phyloP scores from a whole-genome alignment of 495 filamentous ascomycete genomes.

The Oleoguttula mirabilis region DNA sequence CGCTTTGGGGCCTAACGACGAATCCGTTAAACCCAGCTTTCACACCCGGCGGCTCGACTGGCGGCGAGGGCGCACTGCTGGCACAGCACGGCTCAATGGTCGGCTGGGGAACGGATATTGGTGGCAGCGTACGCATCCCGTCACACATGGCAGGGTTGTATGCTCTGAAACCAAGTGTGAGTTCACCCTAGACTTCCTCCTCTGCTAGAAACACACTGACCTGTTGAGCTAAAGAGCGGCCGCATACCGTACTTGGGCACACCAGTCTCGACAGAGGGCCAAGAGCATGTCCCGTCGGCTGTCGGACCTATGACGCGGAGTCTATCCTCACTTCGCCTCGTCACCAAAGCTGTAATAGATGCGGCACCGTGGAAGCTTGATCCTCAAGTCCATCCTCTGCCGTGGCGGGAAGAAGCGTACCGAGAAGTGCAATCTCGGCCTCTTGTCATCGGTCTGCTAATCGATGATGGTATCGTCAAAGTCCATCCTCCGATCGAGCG shows the following conservation, averaged over 20 bases:
- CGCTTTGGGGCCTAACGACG: conserved; percentile 50
- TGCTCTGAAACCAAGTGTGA: conserved; percentile 23
- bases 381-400: too few relatives aligned
- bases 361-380: too few relatives aligned
- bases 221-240: conserved; percentile 1
- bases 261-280: conserved; percentile 4
- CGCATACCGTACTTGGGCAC: conserved; percentile 18
- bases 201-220: too few relatives aligned
- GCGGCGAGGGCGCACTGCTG: conserved; percentile 44
- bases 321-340: conserved; percentile 36
- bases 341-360: too few relatives aligned
- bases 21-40: conserved; percentile 51
- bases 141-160: conserved; percentile 24
- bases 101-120: conserved; percentile 30
- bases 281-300: conserved; percentile 34
- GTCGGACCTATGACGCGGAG: conserved; percentile 41
- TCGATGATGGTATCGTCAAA: too few relatives aligned
- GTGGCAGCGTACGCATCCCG: conserved; percentile 28
- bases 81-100: conserved; percentile 33
- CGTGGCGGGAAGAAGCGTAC: too few relatives aligned
- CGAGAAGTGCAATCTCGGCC: too few relatives aligned
- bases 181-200: neutral
- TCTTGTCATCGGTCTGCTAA: too few relatives aligned
- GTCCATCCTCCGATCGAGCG: too few relatives aligned
- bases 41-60: conserved; percentile 51